A percentile compares a stretch with the other conserved stretches of the same genome.
Evolutionary conservation across 495 filamentous ascomycete genomes (phyloP).

Genomic region (Pseudoneurospora amorphoporcata): DNA sequence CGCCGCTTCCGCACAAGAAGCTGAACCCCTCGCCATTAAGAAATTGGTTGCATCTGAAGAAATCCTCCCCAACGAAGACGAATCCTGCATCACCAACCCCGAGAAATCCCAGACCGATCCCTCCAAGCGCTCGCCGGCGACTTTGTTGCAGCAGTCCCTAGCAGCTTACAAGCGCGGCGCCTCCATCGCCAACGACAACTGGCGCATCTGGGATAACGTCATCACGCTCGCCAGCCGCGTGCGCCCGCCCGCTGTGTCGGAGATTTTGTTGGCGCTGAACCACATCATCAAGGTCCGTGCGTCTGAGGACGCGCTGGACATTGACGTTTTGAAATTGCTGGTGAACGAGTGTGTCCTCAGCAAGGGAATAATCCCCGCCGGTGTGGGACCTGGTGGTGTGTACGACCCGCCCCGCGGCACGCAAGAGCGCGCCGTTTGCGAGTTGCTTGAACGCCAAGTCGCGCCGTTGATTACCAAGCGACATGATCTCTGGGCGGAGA

Average conservation of each 20-base stretch:
- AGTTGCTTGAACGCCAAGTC: slow-evolving; percentile 59
- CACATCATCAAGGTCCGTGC: slow-evolving; percentile 67
- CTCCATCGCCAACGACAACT: slow-evolving; percentile 66
- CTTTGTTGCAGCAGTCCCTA: slow-evolving; percentile 62
- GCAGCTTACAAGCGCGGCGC: slow-evolving; percentile 77
- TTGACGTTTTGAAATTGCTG: slow-evolving; percentile 57
- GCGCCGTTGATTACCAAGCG: slow-evolving; percentile 76
- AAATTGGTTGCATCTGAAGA: neutral
- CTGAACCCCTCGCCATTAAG: slow-evolving; percentile 2
- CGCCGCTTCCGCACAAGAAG: neutral
- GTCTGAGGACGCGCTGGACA: slow-evolving; percentile 67
- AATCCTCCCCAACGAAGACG: slow-evolving; percentile 10
- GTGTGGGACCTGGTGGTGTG: slow-evolving; percentile 4
- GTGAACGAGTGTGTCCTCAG: slow-evolving; percentile 54
- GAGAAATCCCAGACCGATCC: neutral
- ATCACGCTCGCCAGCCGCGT: slow-evolving; percentile 73
- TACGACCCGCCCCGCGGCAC: slow-evolving; percentile 38
- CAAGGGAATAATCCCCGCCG: slow-evolving; percentile 14
- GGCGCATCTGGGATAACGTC: slow-evolving; percentile 92
- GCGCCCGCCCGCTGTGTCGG: slow-evolving; percentile 55
- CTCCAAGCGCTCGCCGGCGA: slow-evolving; percentile 35
- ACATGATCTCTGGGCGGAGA: slow-evolving; percentile 61
- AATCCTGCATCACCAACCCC: slow-evolving; percentile 1
- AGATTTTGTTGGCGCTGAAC: slow-evolving; percentile 61
- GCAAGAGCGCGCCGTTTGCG: slow-evolving; percentile 46